These are phyloP conservation scores for Aspergillus kassunensis DNA, from an alignment of 495 filamentous ascomycete genomes.

Conservation along the genomic window DNA sequence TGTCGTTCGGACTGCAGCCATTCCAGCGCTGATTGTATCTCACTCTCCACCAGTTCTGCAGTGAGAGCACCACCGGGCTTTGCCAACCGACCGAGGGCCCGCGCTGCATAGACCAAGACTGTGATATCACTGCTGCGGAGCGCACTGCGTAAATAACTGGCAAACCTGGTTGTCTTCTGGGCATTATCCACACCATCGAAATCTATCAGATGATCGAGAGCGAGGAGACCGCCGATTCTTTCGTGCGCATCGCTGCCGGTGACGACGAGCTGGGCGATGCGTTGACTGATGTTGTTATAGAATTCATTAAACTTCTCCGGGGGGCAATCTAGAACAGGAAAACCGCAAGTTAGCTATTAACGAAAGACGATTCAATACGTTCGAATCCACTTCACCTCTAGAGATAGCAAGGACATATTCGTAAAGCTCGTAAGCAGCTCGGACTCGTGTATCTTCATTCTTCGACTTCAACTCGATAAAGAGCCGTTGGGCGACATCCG, in stretches of 20 bases:
- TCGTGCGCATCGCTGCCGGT: constrained; percentile 83
- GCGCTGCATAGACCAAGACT: constrained; percentile 82
- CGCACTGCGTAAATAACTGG: constrained; percentile 80
- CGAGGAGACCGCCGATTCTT: constrained; percentile 83
- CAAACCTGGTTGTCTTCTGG: constrained; percentile 90
- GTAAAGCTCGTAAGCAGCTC: constrained; percentile 52
- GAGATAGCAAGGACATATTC: constrained; percentile 48
- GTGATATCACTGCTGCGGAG: constrained; percentile 82
- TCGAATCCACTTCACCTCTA: constrained; percentile 33
- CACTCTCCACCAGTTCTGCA: constrained; percentile 92
- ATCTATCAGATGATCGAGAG: constrained; percentile 87
- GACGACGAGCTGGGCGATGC: constrained; percentile 67
- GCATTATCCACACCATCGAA: constrained; percentile 94
- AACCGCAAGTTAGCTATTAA: constrained; percentile 9
- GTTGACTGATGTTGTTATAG: constrained; percentile 72
- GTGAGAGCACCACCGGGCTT: constrained; percentile 90
- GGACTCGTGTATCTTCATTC: constrained; percentile 46
- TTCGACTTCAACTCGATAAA: constrained; percentile 52
- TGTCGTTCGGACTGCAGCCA: constrained; percentile 94
- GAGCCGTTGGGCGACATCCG: constrained; percentile 44
- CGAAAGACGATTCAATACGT: background rate
- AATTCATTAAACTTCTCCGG: constrained; percentile 73
- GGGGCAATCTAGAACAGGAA: constrained; percentile 56
- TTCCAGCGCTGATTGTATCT: constrained; percentile 90
- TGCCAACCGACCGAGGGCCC: constrained; percentile 83